Evolutionary conservation across 2,329 filamentous ascomycete species (phyloP).

Genomic region (Aspergillus ochraceus): DNA sequence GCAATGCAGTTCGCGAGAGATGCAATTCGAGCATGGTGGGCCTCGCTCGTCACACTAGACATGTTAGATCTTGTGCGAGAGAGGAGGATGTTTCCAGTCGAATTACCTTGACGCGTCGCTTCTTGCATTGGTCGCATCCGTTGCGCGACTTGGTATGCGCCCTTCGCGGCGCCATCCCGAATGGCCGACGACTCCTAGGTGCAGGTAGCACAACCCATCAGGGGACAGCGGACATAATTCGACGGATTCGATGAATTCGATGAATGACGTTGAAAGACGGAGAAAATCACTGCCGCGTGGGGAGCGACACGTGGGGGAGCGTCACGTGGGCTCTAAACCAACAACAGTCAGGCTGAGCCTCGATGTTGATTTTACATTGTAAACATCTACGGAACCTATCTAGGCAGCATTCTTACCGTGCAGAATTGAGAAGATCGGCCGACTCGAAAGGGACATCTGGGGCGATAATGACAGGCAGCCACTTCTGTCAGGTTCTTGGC

Average conservation of each 20-base stretch:
- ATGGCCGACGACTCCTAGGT: background rate
- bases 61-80: slow-evolving; percentile 10
- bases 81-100: background rate
- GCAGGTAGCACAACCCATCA: background rate
- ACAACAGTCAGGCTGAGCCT: no score
- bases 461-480: no score
- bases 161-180: slow-evolving; percentile 38
- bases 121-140: slow-evolving; percentile 44
- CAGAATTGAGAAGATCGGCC: no score
- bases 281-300: slow-evolving; percentile 3
- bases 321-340: background rate
- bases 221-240: background rate
- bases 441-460: no score
- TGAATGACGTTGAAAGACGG: background rate
- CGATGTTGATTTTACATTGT: no score
- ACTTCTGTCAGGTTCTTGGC: no score
- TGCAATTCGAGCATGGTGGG: slow-evolving; percentile 41
- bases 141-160: slow-evolving; percentile 45
- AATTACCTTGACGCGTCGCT: slow-evolving; percentile 42
- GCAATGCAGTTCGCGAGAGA: slow-evolving; percentile 36
- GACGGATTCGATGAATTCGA: no score
- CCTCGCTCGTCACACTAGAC: slow-evolving; percentile 41
- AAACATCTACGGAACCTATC: no score
- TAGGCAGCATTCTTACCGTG: no score
- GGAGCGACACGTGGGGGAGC: background rate